Percentiles rank a stretch among this genome's conserved stretches.
Conservation (phyloP, 1,139 yeast genomes). For the Debaryomycetaceae sp. region DNA sequence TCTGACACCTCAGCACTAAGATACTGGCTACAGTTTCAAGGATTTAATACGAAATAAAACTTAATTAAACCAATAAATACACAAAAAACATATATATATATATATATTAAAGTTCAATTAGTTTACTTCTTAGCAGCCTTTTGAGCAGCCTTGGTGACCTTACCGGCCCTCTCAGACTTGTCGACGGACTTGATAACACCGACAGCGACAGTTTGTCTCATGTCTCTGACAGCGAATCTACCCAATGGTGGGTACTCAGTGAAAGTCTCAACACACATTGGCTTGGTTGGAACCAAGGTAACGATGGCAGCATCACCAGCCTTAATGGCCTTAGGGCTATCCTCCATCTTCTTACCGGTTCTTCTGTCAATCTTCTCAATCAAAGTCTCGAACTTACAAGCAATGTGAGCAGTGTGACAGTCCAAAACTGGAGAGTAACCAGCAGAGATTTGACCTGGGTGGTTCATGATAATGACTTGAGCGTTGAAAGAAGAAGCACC, state of each 20-base stretch:
- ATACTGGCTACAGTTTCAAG: too few species aligned
- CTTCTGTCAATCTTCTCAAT: constrained; percentile 91
- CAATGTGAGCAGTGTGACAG: constrained; percentile 95
- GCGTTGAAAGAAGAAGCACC: constrained; percentile 80
- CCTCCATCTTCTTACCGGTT: constrained; percentile 86
- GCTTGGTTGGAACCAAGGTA: constrained; percentile 90
- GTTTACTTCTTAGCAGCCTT: constrained; percentile 97
- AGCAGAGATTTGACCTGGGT: constrained; percentile 91
- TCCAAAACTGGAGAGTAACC: constrained; percentile 93
- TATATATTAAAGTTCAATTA: constrained; percentile 10
- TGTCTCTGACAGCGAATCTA: constrained; percentile 99
- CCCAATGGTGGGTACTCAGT: constrained; percentile 98
- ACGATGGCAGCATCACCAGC: constrained; percentile 94
- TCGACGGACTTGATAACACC: constrained; percentile 99
- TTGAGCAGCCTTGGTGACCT: constrained; percentile 99
- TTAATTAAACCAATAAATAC: neutral
- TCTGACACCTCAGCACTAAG: too few species aligned
- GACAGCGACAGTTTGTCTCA: constrained; percentile 99
- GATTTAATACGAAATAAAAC: neutral
- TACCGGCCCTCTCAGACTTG: constrained; percentile 92
- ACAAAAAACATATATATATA: neutral
- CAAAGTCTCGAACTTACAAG: constrained; percentile 84
- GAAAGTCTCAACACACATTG: constrained; percentile 97
- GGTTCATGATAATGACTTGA: constrained; percentile 88
- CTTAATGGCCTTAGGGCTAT: constrained; percentile 80